These are phyloP conservation scores for Ilyonectria robusta DNA, from an alignment of 2,329 filamentous ascomycete genomes.

Conservation along the genomic window DNA sequence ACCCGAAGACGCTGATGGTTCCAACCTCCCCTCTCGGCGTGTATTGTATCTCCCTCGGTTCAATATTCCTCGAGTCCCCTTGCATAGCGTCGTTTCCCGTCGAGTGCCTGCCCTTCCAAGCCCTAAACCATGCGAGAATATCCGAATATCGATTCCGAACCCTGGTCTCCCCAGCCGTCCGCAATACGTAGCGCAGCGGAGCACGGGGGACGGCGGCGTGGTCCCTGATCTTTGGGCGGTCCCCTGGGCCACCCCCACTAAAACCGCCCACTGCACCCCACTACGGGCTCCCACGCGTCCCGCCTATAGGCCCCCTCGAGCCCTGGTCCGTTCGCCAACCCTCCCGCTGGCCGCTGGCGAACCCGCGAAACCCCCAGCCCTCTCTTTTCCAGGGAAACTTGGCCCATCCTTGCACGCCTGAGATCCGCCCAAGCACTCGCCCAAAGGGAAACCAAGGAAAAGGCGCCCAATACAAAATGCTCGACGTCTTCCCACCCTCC, in stretches of 20 bases:
- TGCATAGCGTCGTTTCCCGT: not conserved
- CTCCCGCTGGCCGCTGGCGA: not conserved
- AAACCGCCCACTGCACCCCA: constrained; percentile 5
- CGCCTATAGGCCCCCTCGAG: constrained; percentile 8
- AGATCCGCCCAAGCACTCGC: constrained; percentile 2
- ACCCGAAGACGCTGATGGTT: not conserved
- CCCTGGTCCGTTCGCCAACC: constrained; percentile 8
- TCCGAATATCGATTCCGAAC: not conserved
- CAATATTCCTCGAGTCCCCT: not conserved
- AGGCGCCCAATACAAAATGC: constrained; percentile 28
- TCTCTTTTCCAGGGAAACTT: constrained; percentile 10
- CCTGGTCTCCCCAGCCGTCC: constrained; percentile 2
- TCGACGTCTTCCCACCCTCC: constrained; percentile 21
- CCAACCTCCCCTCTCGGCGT: constrained; percentile 2
- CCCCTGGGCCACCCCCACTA: not conserved
- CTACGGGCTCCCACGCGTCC: not conserved
- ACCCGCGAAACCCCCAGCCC: constrained; percentile 24
- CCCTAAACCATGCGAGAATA: constrained; percentile 1
- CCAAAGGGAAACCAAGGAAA: not conserved
- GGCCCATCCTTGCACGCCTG: not conserved
- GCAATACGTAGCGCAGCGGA: not conserved
- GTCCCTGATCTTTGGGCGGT: no score
- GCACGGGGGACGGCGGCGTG: no score
- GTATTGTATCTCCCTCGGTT: not conserved
- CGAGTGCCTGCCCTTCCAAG: not conserved